Percentiles rank a stretch among this genome's conserved stretches.
Conservation (phyloP, 768 basidiomycete genomes). For the Cystofilobasidium bisporidii region DNA sequence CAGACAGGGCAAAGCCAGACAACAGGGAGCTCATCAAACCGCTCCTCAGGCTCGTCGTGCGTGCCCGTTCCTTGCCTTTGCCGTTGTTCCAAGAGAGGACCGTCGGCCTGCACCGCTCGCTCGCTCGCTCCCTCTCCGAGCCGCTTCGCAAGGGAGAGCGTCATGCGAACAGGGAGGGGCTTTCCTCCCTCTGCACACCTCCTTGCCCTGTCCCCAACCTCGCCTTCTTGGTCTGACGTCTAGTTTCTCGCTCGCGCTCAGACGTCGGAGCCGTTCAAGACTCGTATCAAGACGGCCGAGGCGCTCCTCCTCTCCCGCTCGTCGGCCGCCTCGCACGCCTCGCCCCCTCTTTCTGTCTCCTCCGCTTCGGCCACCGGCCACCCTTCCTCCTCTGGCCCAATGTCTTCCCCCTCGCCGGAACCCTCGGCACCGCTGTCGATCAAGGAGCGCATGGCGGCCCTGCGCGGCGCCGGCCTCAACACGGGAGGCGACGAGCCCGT, state of each 20-base stretch:
- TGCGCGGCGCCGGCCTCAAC: constrained; percentile 21
- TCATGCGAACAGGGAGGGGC: no score
- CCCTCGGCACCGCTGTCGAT: constrained; percentile 1
- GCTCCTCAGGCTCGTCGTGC: constrained; percentile 7
- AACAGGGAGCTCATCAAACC: not conserved
- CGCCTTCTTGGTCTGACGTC: no score
- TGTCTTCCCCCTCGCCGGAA: not conserved
- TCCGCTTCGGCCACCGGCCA: constrained; percentile 1
- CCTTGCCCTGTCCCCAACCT: no score
- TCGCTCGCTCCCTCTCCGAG: not conserved
- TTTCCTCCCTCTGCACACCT: no score
- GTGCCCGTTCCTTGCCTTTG: not conserved
- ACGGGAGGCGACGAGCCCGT: constrained; percentile 8
- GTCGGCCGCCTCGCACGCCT: not conserved
- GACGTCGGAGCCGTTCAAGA: constrained; percentile 4
- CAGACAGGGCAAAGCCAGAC: constrained; percentile 9
- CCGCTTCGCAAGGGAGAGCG: no score
- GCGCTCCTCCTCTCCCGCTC: constrained; percentile 5
- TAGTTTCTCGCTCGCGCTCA: not conserved
- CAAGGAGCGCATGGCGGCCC: constrained; percentile 26
- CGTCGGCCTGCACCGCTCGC: no score
- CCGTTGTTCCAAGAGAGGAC: no score
- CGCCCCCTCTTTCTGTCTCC: not conserved
- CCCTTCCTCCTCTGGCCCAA: not conserved
- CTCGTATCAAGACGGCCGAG: constrained; percentile 10